phyloP scores from a whole-genome alignment of 1,139 yeast species.

The Kodamaea suecica region DNA sequence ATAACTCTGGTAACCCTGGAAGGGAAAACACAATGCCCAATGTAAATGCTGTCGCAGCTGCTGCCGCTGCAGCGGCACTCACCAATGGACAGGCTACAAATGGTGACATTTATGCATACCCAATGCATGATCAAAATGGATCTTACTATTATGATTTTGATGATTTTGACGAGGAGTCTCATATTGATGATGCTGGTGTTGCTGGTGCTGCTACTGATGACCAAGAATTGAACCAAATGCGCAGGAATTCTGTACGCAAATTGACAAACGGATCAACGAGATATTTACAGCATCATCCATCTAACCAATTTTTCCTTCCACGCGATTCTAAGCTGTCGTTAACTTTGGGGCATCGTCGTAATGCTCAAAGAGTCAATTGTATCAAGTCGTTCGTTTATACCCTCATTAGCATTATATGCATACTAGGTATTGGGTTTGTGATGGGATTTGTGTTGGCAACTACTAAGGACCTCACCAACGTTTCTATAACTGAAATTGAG shows the following conservation, averaged over 20 bases:
- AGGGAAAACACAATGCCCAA: constrained; percentile 8
- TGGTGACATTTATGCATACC: constrained; percentile 50
- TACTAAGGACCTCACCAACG: constrained; percentile 74
- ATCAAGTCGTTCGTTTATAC: constrained; percentile 56
- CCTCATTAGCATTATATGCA: constrained; percentile 47
- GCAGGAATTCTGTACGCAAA: constrained; percentile 10
- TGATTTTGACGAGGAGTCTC: constrained; percentile 39
- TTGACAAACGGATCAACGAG: constrained; percentile 12
- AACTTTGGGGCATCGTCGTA: constrained; percentile 7
- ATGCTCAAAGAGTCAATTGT: constrained; percentile 31
- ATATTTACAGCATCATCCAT: constrained; percentile 15
- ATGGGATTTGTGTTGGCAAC: constrained; percentile 86
- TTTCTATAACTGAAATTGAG: constrained; percentile 56
- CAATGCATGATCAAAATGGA: constrained; percentile 40
- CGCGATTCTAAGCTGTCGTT: constrained; percentile 19
- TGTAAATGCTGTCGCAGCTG: constrained; percentile 8
- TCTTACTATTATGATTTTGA: constrained; percentile 39
- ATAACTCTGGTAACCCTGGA: constrained; percentile 7
- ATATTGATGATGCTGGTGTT: constrained; percentile 2
- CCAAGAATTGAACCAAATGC: constrained; percentile 3
- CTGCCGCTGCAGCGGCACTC: constrained; percentile 1
- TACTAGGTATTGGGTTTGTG: constrained; percentile 69
- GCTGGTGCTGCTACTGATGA: constrained; percentile 12
- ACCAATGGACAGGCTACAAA: constrained; percentile 8
- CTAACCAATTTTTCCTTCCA: constrained; percentile 29